phyloP scores from a whole-genome alignment of 2,329 filamentous ascomycete genomes.

The Ascocoryne sarcoides region DNA sequence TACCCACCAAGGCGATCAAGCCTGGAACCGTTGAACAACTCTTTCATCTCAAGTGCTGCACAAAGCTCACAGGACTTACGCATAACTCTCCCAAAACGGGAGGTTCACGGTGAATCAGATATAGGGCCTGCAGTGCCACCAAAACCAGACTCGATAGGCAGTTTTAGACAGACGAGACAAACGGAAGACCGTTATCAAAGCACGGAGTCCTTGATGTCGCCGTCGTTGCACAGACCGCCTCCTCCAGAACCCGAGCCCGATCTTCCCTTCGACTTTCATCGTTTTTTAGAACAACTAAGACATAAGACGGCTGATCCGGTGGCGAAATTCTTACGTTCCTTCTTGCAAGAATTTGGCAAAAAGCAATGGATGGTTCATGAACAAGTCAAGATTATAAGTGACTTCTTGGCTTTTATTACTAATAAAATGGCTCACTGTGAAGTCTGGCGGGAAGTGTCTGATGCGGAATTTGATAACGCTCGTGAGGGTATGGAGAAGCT shows the following conservation, averaged over 20 bases:
- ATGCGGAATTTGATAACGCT: constrained; percentile 96
- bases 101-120: constrained; percentile 22
- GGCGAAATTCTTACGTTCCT: constrained; percentile 89
- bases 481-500: constrained; percentile 99
- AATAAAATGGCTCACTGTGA: constrained; percentile 98
- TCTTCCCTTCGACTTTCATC: constrained; percentile 92
- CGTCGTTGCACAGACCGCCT: constrained; percentile 50
- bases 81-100: constrained; percentile 6
- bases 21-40: constrained; percentile 55
- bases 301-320: constrained; percentile 98
- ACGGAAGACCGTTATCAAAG: constrained; percentile 41
- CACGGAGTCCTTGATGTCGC: constrained; percentile 31
- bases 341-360: constrained; percentile 89
- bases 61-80: constrained; percentile 25
- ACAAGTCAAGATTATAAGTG: constrained; percentile 96
- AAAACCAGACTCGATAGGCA: constrained; percentile 27
- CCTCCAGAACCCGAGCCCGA: constrained; percentile 71
- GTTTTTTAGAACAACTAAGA: constrained; percentile 89
- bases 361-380: constrained; percentile 99
- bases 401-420: constrained; percentile 92
- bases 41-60: constrained; percentile 10
- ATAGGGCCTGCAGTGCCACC: constrained; percentile 34
- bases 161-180: constrained; percentile 19
- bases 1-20: constrained; percentile 83
- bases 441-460: constrained; percentile 90